Evolutionary conservation across 2,329 filamentous ascomycete genomes (phyloP), one percentile per base, ranked within the genome.

Genomic region (Fusarium sublunatum): DNA sequence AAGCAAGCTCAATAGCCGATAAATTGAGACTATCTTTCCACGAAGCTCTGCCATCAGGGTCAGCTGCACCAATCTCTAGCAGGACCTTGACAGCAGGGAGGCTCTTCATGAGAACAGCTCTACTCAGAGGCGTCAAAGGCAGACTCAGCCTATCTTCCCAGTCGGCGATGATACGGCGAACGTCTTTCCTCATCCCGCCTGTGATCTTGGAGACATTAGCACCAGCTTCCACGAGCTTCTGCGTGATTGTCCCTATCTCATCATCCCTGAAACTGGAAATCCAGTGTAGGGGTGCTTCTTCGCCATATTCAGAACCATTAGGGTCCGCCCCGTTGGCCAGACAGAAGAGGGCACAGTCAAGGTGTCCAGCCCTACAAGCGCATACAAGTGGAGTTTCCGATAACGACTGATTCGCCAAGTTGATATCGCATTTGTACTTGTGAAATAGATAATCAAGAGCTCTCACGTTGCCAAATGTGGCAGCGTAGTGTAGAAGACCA

Each of bases 281-380:
- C 48, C 48, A 52, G 13, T 52, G 40, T 1, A 52, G 39, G 4
- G 48, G 48, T 2, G 48, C 40, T 24, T 52, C 48, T 38, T 44
- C 24, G 7, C 48, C 40, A 22, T 19, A 19, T 2, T 38, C 19
- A 12, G 31, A 38, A 1, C 48, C 40, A 11, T 52, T 45, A 6
- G 48, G 48, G 12, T 52, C 48, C 6, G 48, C 48, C 1, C 48
- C 48, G 5, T 44, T 44, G 12, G 26, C 40, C 3, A 52, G 24
- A 1, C 25, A 29, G 12, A 44, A 36, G 8, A 36, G 35, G 22
- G 48, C 48, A 4, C 8, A 22, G 32, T 43, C 40, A 22, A 36
- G 29, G 1, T 52, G 48, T 22, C 39, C 48, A 9, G 39, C 40
- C 19, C 48, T 44, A 8, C 48, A 52, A 4, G 48, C 48, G 32